Conservation (phyloP, 768 basidiomycete species). For the Porphyrellus cyaneotinctus region DNA sequence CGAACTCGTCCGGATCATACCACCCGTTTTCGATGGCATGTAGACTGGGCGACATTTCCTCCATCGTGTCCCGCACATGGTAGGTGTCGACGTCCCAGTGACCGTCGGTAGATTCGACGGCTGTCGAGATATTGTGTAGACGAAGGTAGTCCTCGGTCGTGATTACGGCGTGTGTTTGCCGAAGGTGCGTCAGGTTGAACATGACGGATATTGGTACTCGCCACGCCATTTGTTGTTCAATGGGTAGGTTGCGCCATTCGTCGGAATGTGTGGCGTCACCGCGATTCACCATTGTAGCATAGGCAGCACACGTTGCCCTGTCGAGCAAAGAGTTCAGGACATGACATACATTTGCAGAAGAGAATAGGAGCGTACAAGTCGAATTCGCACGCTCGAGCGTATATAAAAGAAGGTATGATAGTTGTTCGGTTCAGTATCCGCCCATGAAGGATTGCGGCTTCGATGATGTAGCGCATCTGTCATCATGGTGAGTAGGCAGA, state of each 20-base stretch:
- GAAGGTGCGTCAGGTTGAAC: constrained; percentile 42
- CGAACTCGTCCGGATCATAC: constrained; percentile 34
- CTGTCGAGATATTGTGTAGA: constrained; percentile 34
- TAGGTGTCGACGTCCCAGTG: constrained; percentile 36
- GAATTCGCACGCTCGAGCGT: constrained; percentile 44
- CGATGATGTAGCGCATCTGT: constrained; percentile 49
- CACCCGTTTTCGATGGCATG: constrained; percentile 35
- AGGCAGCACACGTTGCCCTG: constrained; percentile 38
- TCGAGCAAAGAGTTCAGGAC: not conserved
- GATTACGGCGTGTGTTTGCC: constrained; percentile 34
- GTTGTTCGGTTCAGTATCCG: constrained; percentile 40
- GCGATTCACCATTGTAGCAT: constrained; percentile 44
- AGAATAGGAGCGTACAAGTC: constrained; percentile 20
- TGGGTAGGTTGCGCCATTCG: constrained; percentile 39
- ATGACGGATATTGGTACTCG: constrained; percentile 35
- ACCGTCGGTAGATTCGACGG: constrained; percentile 35
- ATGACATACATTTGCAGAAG: not conserved
- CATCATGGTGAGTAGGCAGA: not conserved
- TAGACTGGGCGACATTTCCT: constrained; percentile 20
- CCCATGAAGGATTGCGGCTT: constrained; percentile 42
- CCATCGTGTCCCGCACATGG: constrained; percentile 22
- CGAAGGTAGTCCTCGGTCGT: constrained; percentile 41
- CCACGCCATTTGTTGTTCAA: constrained; percentile 36
- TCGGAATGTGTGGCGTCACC: constrained; percentile 36
- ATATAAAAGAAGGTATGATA: constrained; percentile 44